A percentile compares a stretch with the other conserved stretches of the same genome.
These are phyloP conservation scores for Colletotrichum sp. DNA, from an alignment of 2,329 filamentous ascomycete species.

Conservation along the genomic window DNA sequence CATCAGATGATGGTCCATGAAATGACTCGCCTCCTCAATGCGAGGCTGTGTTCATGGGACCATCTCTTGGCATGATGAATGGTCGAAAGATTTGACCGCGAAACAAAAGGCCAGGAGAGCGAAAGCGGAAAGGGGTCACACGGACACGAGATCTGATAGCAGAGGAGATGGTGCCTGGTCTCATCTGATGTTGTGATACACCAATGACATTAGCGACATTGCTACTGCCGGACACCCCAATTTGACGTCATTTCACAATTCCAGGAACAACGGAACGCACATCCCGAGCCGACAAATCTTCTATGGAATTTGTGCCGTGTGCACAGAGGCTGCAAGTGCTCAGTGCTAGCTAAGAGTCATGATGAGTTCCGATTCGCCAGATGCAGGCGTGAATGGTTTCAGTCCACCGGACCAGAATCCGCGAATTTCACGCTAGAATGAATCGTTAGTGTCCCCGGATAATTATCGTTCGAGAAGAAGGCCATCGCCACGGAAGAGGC, in stretches of 20 bases:
- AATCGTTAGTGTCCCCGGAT: background rate
- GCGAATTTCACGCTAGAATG: background rate
- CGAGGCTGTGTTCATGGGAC: background rate
- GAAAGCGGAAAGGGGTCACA: background rate
- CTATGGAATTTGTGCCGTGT: background rate
- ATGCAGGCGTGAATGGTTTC: background rate
- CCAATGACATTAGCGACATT: background rate
- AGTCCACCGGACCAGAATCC: background rate
- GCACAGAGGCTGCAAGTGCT: background rate
- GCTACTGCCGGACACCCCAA: background rate
- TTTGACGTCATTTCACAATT: background rate
- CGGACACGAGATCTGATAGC: background rate
- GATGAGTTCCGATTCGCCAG: conserved; percentile 6
- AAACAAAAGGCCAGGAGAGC: background rate
- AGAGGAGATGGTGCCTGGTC: conserved; percentile 2
- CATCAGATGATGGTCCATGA: background rate
- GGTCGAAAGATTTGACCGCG: background rate
- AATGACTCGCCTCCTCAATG: conserved; percentile 8
- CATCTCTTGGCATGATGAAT: background rate
- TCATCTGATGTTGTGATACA: conserved; percentile 17
- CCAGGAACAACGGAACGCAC: background rate
- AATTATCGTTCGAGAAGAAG: background rate
- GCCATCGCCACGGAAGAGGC: background rate
- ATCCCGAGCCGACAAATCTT: background rate
- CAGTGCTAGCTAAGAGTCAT: background rate